phyloP scores from a whole-genome alignment of 768 basidiomycete species.

The Mycena latifolia region DNA sequence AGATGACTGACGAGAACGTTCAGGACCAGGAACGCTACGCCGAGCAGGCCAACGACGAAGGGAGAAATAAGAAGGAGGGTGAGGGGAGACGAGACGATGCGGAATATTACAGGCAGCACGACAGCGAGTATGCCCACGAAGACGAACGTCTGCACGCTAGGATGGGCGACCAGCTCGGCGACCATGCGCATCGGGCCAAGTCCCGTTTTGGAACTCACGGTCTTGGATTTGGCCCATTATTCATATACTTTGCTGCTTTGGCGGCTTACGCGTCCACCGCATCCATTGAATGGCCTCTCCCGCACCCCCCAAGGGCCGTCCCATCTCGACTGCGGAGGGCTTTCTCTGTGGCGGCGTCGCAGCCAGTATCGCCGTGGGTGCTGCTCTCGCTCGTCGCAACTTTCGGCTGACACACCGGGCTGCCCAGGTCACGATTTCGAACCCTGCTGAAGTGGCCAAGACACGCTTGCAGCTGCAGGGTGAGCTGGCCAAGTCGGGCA shows the following conservation, averaged over 20 bases:
- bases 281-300: slow-evolving; percentile 28
- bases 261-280: slow-evolving; percentile 7
- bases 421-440: slow-evolving; percentile 80
- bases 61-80: slow-evolving; percentile 75
- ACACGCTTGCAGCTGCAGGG: slow-evolving; percentile 97
- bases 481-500: slow-evolving; percentile 84
- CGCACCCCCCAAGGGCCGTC: slow-evolving; percentile 37
- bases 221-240: too few species aligned
- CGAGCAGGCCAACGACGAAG: slow-evolving; percentile 61
- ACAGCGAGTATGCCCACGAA: slow-evolving; percentile 70
- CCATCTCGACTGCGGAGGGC: slow-evolving; percentile 78
- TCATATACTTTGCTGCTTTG: too few species aligned
- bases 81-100: slow-evolving; percentile 75
- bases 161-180: slow-evolving; percentile 15
- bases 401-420: slow-evolving; percentile 30
- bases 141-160: slow-evolving; percentile 66
- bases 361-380: slow-evolving; percentile 88
- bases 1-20: slow-evolving; percentile 69
- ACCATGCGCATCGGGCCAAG: not conserved
- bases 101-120: slow-evolving; percentile 64
- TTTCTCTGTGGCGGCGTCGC: slow-evolving; percentile 94
- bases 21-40: slow-evolving; percentile 63
- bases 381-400: not conserved
- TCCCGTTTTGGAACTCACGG: too few species aligned
- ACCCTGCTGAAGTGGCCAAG: slow-evolving; percentile 89